Percentiles rank a stretch among this genome's conserved stretches.
Evolutionary conservation across 805 yeast species (phyloP).

Genomic region (Ogataea paraovalis): DNA sequence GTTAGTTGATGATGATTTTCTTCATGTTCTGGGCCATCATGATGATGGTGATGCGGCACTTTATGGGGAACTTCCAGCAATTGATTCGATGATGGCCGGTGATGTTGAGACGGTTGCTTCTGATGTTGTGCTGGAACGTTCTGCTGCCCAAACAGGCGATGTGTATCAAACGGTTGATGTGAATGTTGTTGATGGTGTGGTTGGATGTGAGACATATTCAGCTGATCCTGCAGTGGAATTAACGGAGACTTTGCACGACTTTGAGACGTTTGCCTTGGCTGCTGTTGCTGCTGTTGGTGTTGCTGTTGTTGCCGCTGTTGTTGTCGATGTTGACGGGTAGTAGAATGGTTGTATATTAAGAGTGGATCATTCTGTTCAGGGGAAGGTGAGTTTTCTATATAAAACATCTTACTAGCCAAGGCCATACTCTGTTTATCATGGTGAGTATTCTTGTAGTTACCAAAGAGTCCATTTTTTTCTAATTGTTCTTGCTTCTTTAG

Average conservation of each 20-base stretch:
- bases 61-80: background rate
- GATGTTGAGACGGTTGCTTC: background rate
- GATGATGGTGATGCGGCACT: background rate
- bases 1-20: background rate
- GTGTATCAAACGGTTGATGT: background rate
- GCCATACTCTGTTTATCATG: conserved; percentile 8
- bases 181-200: conserved; percentile 5
- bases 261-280: background rate
- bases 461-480: background rate
- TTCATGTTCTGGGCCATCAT: background rate
- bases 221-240: conserved; percentile 5
- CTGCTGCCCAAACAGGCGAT: conserved; percentile 6
- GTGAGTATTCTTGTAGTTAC: background rate
- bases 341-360: background rate
- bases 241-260: conserved; percentile 9
- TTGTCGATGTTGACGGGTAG: too few species aligned
- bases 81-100: background rate
- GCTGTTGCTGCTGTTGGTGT: conserved; percentile 1
- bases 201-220: background rate
- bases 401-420: conserved; percentile 23
- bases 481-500: conserved; percentile 7
- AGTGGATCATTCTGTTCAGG: conserved; percentile 17
- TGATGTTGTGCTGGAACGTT: background rate
- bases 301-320: background rate
- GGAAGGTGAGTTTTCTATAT: conserved; percentile 31